phyloP scores from a whole-genome alignment of 2,329 filamentous ascomycete genomes.

The Ceratocystis diversiconidia region DNA sequence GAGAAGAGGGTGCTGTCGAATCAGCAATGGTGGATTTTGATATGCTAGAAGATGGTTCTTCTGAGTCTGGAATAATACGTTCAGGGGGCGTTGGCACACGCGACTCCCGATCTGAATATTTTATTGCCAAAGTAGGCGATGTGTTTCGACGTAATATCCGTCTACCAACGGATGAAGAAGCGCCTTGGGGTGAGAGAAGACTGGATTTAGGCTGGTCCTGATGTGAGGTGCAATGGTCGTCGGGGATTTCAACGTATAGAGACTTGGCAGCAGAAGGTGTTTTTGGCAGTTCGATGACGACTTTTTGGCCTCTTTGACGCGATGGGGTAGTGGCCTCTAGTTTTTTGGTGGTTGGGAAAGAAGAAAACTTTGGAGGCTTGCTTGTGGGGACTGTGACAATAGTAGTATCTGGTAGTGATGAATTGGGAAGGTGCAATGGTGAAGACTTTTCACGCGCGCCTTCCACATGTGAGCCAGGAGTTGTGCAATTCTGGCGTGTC shows the following conservation, averaged over 20 bases:
- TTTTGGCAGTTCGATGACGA: constrained; percentile 4
- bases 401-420: neutral
- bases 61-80: constrained; percentile 23
- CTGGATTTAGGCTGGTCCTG: neutral
- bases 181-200: neutral
- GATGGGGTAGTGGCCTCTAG: neutral
- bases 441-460: constrained; percentile 1
- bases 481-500: neutral
- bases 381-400: neutral
- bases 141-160: neutral
- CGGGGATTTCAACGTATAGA: neutral
- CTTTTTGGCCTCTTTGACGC: neutral
- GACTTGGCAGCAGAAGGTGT: neutral
- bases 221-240: neutral
- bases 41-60: constrained; percentile 20
- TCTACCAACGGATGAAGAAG: neutral
- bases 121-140: too few relatives aligned
- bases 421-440: neutral
- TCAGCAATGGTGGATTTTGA: constrained; percentile 1
- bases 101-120: neutral
- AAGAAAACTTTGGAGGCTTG: neutral
- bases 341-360: neutral
- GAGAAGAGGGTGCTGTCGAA: constrained; percentile 1
- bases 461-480: neutral
- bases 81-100: neutral